Conservation (phyloP, 1,284 basidiomycete species). For the Sutorius eximius region DNA sequence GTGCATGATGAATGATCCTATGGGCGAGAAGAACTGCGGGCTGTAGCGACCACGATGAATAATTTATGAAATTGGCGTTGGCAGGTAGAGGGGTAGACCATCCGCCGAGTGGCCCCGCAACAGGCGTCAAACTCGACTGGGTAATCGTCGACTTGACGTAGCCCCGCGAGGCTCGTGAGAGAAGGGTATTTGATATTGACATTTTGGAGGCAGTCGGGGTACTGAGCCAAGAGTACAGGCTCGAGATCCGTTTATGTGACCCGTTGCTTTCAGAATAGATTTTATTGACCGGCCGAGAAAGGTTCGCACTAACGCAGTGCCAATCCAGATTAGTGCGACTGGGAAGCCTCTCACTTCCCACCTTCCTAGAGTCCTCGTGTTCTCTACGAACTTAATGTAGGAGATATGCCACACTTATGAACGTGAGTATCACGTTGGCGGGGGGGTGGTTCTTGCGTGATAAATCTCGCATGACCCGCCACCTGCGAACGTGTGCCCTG, state of each 20-base stretch:
- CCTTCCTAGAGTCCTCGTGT: conserved; percentile 9
- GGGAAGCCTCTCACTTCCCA: too few species aligned
- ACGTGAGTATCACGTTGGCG: conserved; percentile 16
- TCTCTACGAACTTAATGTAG: conserved; percentile 9
- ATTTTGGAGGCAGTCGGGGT: conserved; percentile 18
- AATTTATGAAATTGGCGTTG: conserved; percentile 15
- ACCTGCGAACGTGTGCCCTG: conserved; percentile 8
- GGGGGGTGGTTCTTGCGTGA: conserved; percentile 17
- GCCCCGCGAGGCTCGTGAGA: conserved; percentile 10
- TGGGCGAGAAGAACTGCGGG: conserved; percentile 19
- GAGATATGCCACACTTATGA: conserved; percentile 23
- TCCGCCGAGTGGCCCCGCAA: conserved; percentile 8
- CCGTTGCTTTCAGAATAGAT: conserved; percentile 12
- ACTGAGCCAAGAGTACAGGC: conserved; percentile 24
- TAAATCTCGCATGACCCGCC: conserved; percentile 16
- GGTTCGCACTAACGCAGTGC: conserved; percentile 26
- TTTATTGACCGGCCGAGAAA: conserved; percentile 20
- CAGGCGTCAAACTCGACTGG: conserved; percentile 1
- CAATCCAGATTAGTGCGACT: conserved; percentile 26
- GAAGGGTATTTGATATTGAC: conserved; percentile 21
- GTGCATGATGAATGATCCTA: conserved; percentile 24
- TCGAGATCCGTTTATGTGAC: conserved; percentile 23
- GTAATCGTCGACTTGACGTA: conserved; percentile 11
- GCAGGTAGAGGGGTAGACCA: conserved; percentile 6
- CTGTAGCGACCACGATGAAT: conserved; percentile 14